A percentile compares a stretch with the other conserved stretches of the same genome.
Evolutionary conservation across 2,329 filamentous ascomycete genomes (phyloP).

Genomic region (Lasiodiplodia sp.): DNA sequence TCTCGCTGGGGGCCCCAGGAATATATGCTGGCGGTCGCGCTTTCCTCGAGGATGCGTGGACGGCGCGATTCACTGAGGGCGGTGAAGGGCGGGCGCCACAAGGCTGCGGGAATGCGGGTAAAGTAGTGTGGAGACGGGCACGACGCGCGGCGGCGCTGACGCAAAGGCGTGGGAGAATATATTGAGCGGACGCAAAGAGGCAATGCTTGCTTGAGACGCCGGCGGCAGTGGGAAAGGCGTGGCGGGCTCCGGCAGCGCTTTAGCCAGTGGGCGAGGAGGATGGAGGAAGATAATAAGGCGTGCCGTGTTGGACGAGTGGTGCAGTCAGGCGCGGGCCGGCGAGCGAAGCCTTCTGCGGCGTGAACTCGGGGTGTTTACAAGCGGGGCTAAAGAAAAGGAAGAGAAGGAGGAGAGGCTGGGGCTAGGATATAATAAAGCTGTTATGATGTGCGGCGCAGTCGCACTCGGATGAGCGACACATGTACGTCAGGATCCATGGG

Average conservation of each 20-base stretch:
- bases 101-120: slow-evolving; percentile 9
- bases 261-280: background rate
- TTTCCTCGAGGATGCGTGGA: background rate
- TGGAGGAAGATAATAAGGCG: background rate
- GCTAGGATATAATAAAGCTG: slow-evolving; percentile 10
- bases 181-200: slow-evolving; percentile 6
- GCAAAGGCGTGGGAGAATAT: slow-evolving; percentile 1
- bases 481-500: slow-evolving; percentile 4
- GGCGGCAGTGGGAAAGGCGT: background rate
- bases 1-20: background rate
- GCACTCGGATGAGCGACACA: background rate
- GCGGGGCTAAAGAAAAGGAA: background rate
- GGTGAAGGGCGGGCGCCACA: slow-evolving; percentile 2
- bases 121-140: slow-evolving; percentile 1
- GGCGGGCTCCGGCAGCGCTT: background rate
- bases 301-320: background rate
- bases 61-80: background rate
- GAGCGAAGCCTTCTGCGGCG: background rate
- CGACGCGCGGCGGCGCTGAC: slow-evolving; percentile 24
- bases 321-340: background rate
- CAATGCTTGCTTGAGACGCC: background rate
- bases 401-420: background rate
- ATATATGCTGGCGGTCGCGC: slow-evolving; percentile 1
- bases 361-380: background rate
- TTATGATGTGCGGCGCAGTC: background rate